These are phyloP conservation scores for Pinus albicaulis DNA, from an alignment of 75 land plant genomes.

Conservation along the genomic window DNA sequence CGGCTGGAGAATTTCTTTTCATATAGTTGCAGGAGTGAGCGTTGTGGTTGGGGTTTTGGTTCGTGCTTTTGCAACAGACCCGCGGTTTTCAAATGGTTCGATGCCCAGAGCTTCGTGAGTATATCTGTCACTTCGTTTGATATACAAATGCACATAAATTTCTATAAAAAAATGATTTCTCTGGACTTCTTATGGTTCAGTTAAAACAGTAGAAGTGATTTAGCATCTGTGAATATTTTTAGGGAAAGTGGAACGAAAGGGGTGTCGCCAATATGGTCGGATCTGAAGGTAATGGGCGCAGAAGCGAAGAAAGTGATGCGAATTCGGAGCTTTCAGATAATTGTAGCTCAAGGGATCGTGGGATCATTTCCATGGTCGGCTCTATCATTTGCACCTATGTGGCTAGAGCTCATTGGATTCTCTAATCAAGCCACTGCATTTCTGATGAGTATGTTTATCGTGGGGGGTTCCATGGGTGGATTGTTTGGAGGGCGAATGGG, in stretches of 20 bases:
- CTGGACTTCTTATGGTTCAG: no score
- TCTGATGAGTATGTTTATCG: conserved; percentile 54
- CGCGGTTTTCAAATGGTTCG: conserved; percentile 19
- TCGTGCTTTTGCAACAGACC: conserved; percentile 57
- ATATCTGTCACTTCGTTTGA: no score
- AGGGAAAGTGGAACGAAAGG: background rate
- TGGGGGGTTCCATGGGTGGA: conserved; percentile 65
- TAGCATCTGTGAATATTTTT: background rate
- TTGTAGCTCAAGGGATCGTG: no score
- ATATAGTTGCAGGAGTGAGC: conserved; percentile 64
- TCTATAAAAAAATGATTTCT: no score
- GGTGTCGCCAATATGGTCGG: conserved; percentile 9
- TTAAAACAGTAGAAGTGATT: no score
- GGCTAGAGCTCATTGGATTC: conserved; percentile 81
- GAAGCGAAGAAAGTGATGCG: conserved; percentile 22
- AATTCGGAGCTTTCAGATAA: no score
- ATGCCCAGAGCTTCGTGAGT: no score
- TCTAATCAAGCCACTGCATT: conserved; percentile 56
- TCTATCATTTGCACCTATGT: conserved; percentile 79
- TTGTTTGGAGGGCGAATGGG: conserved; percentile 83
- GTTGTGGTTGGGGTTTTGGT: conserved; percentile 61
- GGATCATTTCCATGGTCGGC: conserved; percentile 72
- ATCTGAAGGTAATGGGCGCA: conserved; percentile 37
- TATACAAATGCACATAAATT: no score
- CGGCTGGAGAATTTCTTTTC: conserved; percentile 83